Percentiles rank a stretch among this genome's conserved stretches.
Evolutionary conservation across 1,284 basidiomycete genomes (phyloP).

Genomic region (Melampsora larici-populina): DNA sequence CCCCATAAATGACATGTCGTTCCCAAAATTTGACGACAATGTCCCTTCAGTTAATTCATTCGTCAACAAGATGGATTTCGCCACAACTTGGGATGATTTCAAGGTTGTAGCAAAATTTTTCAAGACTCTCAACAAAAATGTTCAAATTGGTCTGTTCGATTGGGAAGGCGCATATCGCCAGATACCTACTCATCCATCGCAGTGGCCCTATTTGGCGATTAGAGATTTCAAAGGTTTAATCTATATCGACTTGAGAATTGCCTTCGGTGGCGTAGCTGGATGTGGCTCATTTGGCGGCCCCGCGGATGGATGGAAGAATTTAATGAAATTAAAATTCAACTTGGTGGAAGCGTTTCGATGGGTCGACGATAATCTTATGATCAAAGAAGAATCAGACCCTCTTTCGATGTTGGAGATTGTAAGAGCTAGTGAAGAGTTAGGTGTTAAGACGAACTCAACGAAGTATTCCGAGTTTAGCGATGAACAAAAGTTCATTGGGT

Average conservation of each 20-base stretch:
- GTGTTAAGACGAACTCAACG: not conserved
- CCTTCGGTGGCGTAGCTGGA: slow-evolving; percentile 3
- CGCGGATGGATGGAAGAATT: not conserved
- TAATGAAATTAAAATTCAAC: not conserved
- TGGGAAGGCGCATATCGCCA: slow-evolving; percentile 8
- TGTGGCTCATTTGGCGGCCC: no score
- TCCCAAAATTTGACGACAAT: not conserved
- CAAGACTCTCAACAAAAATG: not conserved
- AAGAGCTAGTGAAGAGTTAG: not conserved
- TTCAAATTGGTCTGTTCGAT: not conserved
- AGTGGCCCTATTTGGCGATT: slow-evolving; percentile 11
- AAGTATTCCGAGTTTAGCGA: not conserved
- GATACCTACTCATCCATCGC: not conserved
- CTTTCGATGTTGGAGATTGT: not conserved
- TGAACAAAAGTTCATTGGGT: no score
- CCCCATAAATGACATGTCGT: no score
- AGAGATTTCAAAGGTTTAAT: no score
- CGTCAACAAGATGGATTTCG: not conserved
- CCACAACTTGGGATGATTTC: slow-evolving; percentile 16
- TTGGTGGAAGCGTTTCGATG: not conserved
- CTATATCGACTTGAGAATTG: no score
- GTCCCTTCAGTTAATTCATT: slow-evolving; percentile 12
- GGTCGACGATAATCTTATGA: no score
- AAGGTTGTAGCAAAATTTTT: not conserved
- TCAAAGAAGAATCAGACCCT: not conserved